Evolutionary conservation across 2,329 filamentous ascomycete species (phyloP).

Genomic region (Alternaria triticina): DNA sequence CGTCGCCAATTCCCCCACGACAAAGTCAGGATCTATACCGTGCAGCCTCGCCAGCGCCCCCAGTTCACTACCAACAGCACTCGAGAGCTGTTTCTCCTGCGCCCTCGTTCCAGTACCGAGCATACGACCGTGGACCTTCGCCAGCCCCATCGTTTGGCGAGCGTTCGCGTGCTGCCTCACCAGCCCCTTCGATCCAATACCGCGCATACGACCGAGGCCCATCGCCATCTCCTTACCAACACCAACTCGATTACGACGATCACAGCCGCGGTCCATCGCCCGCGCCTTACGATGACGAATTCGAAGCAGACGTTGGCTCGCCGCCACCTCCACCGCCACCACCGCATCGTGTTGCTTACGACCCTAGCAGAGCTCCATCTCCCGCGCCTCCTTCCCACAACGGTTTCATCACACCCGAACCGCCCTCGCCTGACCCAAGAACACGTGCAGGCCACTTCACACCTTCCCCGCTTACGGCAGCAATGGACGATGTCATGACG

Average conservation of each 20-base stretch:
- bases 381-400: slow-evolving; percentile 40
- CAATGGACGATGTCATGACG: slow-evolving; percentile 98
- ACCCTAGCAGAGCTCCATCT: slow-evolving; percentile 49
- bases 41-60: slow-evolving; percentile 34
- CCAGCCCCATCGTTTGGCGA: slow-evolving; percentile 40
- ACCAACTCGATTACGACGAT: slow-evolving; percentile 17
- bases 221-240: slow-evolving; percentile 49
- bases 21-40: slow-evolving; percentile 7
- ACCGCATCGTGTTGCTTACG: slow-evolving; percentile 69
- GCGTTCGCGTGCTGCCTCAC: slow-evolving; percentile 37
- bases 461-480: slow-evolving; percentile 88
- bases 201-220: slow-evolving; percentile 48
- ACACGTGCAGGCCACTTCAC: slow-evolving; percentile 60
- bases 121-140: slow-evolving; percentile 35
- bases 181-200: slow-evolving; percentile 45
- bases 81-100: slow-evolving; percentile 43
- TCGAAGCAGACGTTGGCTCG: slow-evolving; percentile 52
- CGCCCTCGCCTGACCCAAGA: slow-evolving; percentile 66
- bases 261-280: slow-evolving; percentile 36
- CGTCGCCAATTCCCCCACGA: slow-evolving; percentile 31
- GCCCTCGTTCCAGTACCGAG: slow-evolving; percentile 31
- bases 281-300: slow-evolving; percentile 37
- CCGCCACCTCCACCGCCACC: slow-evolving; percentile 88
- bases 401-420: slow-evolving; percentile 66
- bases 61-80: slow-evolving; percentile 28